Evolutionary conservation across 2,329 filamentous ascomycete genomes (phyloP), one percentile per base, ranked within the genome.

Genomic region (Hypoxylon sp.): DNA sequence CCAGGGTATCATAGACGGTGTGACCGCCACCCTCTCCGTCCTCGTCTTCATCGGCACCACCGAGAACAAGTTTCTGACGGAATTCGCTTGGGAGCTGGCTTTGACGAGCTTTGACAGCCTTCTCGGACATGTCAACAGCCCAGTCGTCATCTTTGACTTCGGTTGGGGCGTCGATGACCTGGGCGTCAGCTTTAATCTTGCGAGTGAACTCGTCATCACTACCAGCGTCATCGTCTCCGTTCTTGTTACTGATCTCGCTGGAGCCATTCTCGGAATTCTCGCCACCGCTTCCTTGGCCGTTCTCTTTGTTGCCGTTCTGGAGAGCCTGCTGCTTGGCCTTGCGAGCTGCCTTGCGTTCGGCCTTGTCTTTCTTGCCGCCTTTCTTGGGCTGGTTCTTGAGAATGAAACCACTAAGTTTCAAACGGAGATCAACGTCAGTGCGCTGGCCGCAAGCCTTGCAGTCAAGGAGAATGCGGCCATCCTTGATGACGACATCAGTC

Each of bases 361-460:
- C 91, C 87, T 78, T 98, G 85, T 97, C 93, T 83, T 97, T 97
- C 88, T 97, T 97, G 75, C 88, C 88, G 81, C 93, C 93, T 85
- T 97, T 97, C 82, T 88, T 90, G 74, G 93, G 91, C 80, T 93
- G 90, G 79, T 96, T 96, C 88, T 98, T 98, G 79, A 98, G 83
- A 79, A 99, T 97, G 85, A 97, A 99, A 69, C 93, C 92, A 81
- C 92, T 96, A 71, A 99, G 90, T 87, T 99, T 99, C 80, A 97
- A 89, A 77, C 94, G 93, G 71, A 94, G 86, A 76, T 98, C 95
- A 60, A 97, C 95, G 69, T 96, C 91, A 72, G 91, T 91, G 77
- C 93, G 94, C 82, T 97, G 92, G 78, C 96, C 96, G 78, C 96
- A 99, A 69, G 96, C 96, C 85, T 99, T 99, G 91, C 96, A 99